Evolutionary conservation across 1,139 yeast genomes (phyloP), one percentile per base, ranked within the genome.

Genomic region (Zhuliangozyma parablackwelliae): DNA sequence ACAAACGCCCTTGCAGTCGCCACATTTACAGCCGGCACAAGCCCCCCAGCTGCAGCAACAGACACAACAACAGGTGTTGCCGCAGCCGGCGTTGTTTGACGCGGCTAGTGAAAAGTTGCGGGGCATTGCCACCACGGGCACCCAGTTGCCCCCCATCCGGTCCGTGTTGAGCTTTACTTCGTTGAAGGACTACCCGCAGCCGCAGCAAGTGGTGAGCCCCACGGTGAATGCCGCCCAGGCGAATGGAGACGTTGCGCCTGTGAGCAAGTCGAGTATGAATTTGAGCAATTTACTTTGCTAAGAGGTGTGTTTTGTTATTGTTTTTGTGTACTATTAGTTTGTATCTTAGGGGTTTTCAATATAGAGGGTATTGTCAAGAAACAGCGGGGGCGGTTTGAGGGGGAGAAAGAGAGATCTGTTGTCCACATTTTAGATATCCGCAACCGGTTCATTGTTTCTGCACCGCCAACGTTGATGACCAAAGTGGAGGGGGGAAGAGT

Each of bases 121-220:
- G 26, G 48, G 48, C 30, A 69, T 69, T 31, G 73, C 75, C 6
- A 59, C 62, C 35, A 58, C 59, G 12, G 72, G 75, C 10, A 68
- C 72, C 2, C 60, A 55, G 42, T 58, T 69, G 37, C 75, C 75
- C 5, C 75, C 75, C 4, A 69, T 69, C 33, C 50, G 75, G 35
- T 54, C 67, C 28, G 71, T 69, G 23, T 61, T 69, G 43, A 58
- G 61, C 39, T 62, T 64, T 41, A 53, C 59, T 12, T 44, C 49
- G 7, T 43, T 53, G 34, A 42, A 41, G 21, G 42, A 40, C 27
- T 44, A 40, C 31, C 47, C 47, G 5, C 32, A 30, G 9, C 35
- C 37, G 6, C n/a, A 4, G 7, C 34, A 26, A 10, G 16, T 26
- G 21, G 25, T 26, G 16, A 21, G 26, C n/a, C 25, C 30, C 11